Evolutionary conservation across 352 stramenopile species (phyloP), one percentile per base, ranked within the genome.

Genomic region (Phytopythium delawarense): DNA sequence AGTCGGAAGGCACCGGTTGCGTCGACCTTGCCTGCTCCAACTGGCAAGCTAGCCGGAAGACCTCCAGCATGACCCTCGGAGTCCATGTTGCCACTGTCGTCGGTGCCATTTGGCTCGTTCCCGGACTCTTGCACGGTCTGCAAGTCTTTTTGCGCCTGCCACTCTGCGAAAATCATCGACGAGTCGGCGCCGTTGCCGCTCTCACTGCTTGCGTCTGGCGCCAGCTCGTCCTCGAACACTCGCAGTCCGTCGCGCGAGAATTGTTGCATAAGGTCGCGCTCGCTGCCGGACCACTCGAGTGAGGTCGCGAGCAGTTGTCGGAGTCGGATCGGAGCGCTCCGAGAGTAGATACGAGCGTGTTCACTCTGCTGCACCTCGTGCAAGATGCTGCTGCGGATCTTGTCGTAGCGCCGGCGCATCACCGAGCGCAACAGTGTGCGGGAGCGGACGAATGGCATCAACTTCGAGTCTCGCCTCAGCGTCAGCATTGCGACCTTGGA

Each of bases 341-440:
- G 69, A 0, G 79, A 87, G 61, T 87, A 89, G 12, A 84, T 71
- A 7, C 79, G 71, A 53, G 78, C 70, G 2, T 79, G 77, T 28
- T 89, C 81, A 54, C 78, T 88, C 48, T 87, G 81, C 21, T 78
- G 67, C 7, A 82, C 79, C 4, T 65, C 55, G 37, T 75, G 76
- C 4, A 89, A 32, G 39, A 91, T 83, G 12, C 48, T 53, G 3
- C 56, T 18, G 54, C 73, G 74, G 28, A 79, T 87, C 34, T 56
- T 61, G 35, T 86, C 74, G 58, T 84, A 79, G 23, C 79, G 69
- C 25, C 60, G 68, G 0, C 71, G 72, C 79, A 91, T 89, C 1
- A 64, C 63, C 34, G 63, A 57, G 20, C 80, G 78, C 30, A 91
- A 18, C 18, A 91, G 40, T 2, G 74, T 65, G 32, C 78, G 69